Base-by-base conservation (phyloP, 495 filamentous ascomycete species). In the Jackrogersella multiformis region DNA sequence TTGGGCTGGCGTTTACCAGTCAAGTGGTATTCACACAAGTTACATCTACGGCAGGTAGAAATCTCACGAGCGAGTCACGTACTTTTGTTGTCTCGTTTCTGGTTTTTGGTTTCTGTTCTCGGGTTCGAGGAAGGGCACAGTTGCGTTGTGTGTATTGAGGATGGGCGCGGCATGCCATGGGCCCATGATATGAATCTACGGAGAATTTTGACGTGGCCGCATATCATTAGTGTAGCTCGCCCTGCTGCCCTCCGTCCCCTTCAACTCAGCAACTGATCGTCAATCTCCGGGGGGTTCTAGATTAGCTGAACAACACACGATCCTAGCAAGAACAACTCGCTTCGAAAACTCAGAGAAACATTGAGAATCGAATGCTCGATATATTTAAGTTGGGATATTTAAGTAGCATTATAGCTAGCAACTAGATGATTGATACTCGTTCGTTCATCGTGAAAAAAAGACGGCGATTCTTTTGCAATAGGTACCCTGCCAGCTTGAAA, bases 201-300 rank as follows among this genome's bases (percentile, higher is more conserved):
- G 73, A 71, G 70, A 75, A 61, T 73, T 73, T 75, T 71, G 73
- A 75, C 73, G 73, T 75, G 73, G 73, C 73, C 68, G 70, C 70
- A 71, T 69, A 41, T 75, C 73, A 75, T 75, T 75, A 73, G 70
- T 52, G n/a, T 70, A 44, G 67, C 61, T 54, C 61, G 67, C 66
- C 52, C 61, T 70, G 67, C 67, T 70, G 67, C 67, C 67, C 67
- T 70, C 67, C 61, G 61, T 66, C 52, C 67, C 67, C 56, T 62
- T 66, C 51, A 70, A 61, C 44, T 56, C 39, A 70, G 61, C 56
- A 66, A 70, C 67, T 70, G 67, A 66, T 70, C 67, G 67, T 46
- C 67, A 57, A 55, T 58, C 44, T 21, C 53, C 56, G 60, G 48
- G 61, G 60, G 48, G 61, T 66, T 70, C 67, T 66, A 62, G 67